A percentile compares a stretch with the other conserved stretches of the same genome.
Evolutionary conservation across 83 land plant genomes (phyloP).

Genomic region (Diphasiastrum complanatum): DNA sequence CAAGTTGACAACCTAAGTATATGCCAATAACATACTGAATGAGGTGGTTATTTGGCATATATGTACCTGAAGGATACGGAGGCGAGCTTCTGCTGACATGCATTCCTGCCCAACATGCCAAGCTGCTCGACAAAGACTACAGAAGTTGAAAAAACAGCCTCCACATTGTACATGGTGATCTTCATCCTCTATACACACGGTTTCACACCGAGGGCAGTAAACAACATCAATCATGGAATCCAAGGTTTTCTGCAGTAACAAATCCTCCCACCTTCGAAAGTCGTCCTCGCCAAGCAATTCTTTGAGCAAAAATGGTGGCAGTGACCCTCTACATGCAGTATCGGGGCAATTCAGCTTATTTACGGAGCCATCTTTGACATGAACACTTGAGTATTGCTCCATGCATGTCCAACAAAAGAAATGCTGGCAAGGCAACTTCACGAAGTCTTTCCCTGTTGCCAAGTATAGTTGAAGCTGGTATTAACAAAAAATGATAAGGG

Average conservation of each 20-base stretch:
- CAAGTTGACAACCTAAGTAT: too few relatives aligned
- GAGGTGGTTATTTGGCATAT: too few relatives aligned
- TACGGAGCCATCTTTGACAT: conserved; percentile 77
- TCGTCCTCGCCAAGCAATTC: conserved; percentile 63
- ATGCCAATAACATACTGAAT: too few relatives aligned
- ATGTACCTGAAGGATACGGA: conserved; percentile 64
- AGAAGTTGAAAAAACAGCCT: conserved; percentile 73
- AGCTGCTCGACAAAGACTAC: conserved; percentile 63
- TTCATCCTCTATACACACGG: conserved; percentile 67
- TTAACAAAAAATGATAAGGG: too few relatives aligned
- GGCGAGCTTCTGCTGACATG: conserved; percentile 62
- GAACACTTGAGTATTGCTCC: conserved; percentile 54
- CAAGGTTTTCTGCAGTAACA: conserved; percentile 67
- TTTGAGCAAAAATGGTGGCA: conserved; percentile 67
- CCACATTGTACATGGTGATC: conserved; percentile 73
- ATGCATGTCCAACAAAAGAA: conserved; percentile 71
- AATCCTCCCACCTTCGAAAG: conserved; percentile 75
- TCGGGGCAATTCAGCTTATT: conserved; percentile 66
- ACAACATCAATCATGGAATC: conserved; percentile 79
- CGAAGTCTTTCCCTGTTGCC: conserved; percentile 70
- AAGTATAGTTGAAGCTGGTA: too few relatives aligned
- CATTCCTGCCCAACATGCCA: conserved; percentile 80
- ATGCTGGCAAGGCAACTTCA: conserved; percentile 68
- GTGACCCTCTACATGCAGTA: conserved; percentile 47
- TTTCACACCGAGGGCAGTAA: conserved; percentile 84